A percentile compares a stretch with the other conserved stretches of the same genome.
Conservation (phyloP, 352 stramenopile species). For the Plasmopara halstedii region DNA sequence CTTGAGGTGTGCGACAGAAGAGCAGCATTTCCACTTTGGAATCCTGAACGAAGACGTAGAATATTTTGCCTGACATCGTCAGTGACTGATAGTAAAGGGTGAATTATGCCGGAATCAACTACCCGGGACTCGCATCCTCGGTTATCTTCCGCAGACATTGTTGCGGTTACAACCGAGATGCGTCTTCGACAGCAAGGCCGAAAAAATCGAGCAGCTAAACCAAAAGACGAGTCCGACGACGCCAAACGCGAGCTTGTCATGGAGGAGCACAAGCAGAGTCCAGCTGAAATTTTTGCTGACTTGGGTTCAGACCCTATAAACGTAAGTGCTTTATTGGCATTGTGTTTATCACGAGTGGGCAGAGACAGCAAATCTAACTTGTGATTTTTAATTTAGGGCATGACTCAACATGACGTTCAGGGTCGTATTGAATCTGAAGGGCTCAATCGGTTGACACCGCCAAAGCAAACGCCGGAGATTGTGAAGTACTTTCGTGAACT, state of each 20-base stretch:
- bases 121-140: constrained; percentile 32
- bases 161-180: constrained; percentile 75
- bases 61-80: constrained; percentile 1
- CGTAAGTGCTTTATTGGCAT: constrained; percentile 18
- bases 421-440: constrained; percentile 50
- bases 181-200: constrained; percentile 50
- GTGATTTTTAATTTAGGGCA: constrained; percentile 29
- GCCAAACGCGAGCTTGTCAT: constrained; percentile 78
- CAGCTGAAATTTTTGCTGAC: constrained; percentile 57
- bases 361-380: not conserved
- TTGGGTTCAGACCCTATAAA: constrained; percentile 43
- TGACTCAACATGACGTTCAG: constrained; percentile 52
- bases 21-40: constrained; percentile 19
- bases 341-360: not conserved
- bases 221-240: constrained; percentile 49
- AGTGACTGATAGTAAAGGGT: constrained; percentile 3
- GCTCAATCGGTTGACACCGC: constrained; percentile 54
- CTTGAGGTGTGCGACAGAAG: constrained; percentile 4
- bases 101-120: constrained; percentile 19
- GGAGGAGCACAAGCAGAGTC: constrained; percentile 70
- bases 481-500: constrained; percentile 72
- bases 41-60: constrained; percentile 3
- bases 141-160: constrained; percentile 77
- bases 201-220: constrained; percentile 47
- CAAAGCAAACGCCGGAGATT: constrained; percentile 64